These are phyloP conservation scores for Incumbomyces lentus DNA, from an alignment of 2,329 filamentous ascomycete species.

Conservation along the genomic window DNA sequence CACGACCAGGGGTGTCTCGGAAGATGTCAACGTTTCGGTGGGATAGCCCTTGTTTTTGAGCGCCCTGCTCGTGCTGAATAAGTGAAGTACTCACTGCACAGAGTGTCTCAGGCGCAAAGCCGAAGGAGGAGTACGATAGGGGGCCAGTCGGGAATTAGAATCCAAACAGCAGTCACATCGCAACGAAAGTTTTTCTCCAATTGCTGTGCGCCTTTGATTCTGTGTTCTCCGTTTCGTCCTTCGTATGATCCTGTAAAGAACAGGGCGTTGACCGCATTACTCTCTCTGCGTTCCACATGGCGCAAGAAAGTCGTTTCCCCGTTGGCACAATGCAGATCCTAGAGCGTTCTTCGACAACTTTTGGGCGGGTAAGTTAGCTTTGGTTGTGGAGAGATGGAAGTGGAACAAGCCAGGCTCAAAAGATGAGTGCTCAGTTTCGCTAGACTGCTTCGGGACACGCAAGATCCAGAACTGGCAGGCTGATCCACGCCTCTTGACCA, in stretches of 20 bases:
- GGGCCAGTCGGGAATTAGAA: conserved; percentile 4
- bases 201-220: not conserved
- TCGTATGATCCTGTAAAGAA: not conserved
- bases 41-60: conserved; percentile 5
- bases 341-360: not conserved
- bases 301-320: not conserved
- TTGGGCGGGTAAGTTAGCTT: conserved; percentile 5
- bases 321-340: conserved; percentile 3
- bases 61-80: conserved; percentile 4
- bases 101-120: conserved; percentile 1
- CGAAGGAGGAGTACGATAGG: not conserved
- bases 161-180: conserved; percentile 2
- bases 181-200: not conserved
- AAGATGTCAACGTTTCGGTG: conserved; percentile 1
- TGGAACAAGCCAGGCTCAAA: conserved; percentile 3
- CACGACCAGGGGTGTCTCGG: conserved; percentile 4
- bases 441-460: not conserved
- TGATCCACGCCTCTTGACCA: not conserved
- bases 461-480: conserved; percentile 2
- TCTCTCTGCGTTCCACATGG: conserved; percentile 2
- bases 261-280: not conserved
- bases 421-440: not conserved
- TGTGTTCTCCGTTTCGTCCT: not conserved
- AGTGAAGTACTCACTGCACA: not conserved
- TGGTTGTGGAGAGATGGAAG: not conserved